A percentile compares a stretch with the other conserved stretches of the same genome.
Conservation (phyloP, 768 basidiomycete species). For the Psilocybe tampanensis region DNA sequence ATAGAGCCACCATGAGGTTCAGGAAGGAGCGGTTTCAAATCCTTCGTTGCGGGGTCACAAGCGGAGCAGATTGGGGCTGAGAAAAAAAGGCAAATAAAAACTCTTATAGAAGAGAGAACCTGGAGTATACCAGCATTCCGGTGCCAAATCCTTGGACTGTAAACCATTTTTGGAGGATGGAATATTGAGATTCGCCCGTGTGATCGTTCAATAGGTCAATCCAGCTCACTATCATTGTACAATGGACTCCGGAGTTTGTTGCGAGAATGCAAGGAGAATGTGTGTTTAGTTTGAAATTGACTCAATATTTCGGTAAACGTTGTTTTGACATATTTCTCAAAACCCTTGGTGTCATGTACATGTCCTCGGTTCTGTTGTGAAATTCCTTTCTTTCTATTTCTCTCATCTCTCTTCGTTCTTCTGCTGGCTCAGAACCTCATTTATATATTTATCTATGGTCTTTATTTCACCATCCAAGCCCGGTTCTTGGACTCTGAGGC, state of each 20-base stretch:
- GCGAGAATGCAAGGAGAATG: slow-evolving; percentile 10
- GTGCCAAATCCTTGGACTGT: no score
- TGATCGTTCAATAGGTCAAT: no score
- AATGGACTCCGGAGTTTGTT: neutral
- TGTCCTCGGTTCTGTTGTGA: no score
- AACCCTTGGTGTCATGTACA: no score
- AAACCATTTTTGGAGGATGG: no score
- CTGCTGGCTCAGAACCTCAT: slow-evolving; percentile 12
- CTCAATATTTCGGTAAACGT: no score
- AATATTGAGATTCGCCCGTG: no score
- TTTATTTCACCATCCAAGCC: neutral
- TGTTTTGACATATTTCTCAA: no score
- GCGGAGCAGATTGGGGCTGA: slow-evolving; percentile 39
- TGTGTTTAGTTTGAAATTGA: no score
- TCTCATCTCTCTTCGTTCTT: neutral
- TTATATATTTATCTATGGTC: neutral
- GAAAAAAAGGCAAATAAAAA: neutral
- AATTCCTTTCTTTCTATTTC: neutral
- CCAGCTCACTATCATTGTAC: no score
- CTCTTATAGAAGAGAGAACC: neutral
- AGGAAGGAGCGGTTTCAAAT: slow-evolving; percentile 38
- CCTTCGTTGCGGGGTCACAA: slow-evolving; percentile 40
- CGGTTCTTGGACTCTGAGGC: slow-evolving; percentile 19
- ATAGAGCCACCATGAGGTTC: slow-evolving; percentile 2
- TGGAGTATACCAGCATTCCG: slow-evolving; percentile 37